Evolutionary conservation across 106 monocot genomes (phyloP).

Genomic region (Alisma plantagoaquatica): DNA sequence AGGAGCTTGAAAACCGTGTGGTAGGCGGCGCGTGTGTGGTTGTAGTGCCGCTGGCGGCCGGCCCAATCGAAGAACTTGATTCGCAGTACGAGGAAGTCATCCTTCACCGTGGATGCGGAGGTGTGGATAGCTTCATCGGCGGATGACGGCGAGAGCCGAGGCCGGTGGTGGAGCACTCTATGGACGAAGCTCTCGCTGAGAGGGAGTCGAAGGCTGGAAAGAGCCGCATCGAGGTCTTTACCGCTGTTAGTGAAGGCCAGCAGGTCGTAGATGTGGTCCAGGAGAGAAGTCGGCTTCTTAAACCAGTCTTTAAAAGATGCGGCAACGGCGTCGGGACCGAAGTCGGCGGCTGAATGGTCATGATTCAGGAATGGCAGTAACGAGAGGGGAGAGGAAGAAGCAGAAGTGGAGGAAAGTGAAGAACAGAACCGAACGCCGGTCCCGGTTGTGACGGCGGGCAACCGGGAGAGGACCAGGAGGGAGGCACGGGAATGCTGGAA

Average conservation of each 20-base stretch:
- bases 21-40: slow-evolving; percentile 59
- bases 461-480: not conserved
- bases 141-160: slow-evolving; percentile 12
- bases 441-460: not conserved
- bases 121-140: not conserved
- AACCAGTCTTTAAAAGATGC: slow-evolving; percentile 28
- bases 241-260: slow-evolving; percentile 29
- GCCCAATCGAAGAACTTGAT: slow-evolving; percentile 91
- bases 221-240: slow-evolving; percentile 21
- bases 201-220: slow-evolving; percentile 22
- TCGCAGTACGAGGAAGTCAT: slow-evolving; percentile 43
- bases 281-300: slow-evolving; percentile 6
- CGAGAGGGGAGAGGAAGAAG: no score
- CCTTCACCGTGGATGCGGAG: not conserved
- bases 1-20: slow-evolving; percentile 57
- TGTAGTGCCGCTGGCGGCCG: slow-evolving; percentile 39
- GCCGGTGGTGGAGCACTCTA: slow-evolving; percentile 27
- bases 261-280: slow-evolving; percentile 42
- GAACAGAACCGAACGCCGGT: not conserved
- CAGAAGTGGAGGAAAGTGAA: not conserved
- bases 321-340: slow-evolving; percentile 10
- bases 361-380: no score
- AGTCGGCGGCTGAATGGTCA: not conserved
- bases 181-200: slow-evolving; percentile 23
- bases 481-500: not conserved